Evolutionary conservation across 345 rosid genomes (phyloP).

Genomic region (Mercurialis annua): DNA sequence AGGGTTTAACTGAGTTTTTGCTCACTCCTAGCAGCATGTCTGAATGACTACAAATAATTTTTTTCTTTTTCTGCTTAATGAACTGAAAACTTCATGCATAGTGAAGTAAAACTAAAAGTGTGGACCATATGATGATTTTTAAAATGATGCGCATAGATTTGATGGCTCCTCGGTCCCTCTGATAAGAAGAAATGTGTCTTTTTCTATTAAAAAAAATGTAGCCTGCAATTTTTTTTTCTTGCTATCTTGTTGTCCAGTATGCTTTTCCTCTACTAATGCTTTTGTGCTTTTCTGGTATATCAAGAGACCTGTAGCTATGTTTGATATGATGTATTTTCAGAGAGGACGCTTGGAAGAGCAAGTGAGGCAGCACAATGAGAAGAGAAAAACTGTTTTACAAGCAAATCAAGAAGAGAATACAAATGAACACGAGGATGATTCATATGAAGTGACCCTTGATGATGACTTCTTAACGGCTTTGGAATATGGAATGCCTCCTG

Average conservation of each 20-base stretch:
- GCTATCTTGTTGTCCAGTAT: not conserved
- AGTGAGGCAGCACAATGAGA: constrained; percentile 82
- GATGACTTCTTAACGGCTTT: constrained; percentile 94
- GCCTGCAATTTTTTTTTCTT: not conserved
- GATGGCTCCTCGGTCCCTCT: no score
- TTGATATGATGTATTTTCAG: constrained; percentile 34
- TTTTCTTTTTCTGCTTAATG: no score
- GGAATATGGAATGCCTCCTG: constrained; percentile 99
- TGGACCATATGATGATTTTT: no score
- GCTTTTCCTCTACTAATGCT: not conserved
- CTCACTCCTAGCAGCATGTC: not conserved
- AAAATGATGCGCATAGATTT: no score
- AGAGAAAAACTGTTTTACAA: constrained; percentile 47
- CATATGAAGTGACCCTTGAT: constrained; percentile 83
- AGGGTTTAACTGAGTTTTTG: no score
- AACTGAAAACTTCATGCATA: no score
- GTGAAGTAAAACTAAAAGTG: no score
- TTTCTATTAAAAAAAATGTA: no score
- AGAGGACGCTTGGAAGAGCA: constrained; percentile 90
- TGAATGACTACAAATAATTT: no score
- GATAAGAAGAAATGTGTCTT: no score
- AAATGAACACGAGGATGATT: constrained; percentile 54
- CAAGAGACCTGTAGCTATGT: not conserved
- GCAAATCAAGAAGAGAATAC: constrained; percentile 28
- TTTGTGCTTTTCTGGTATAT: not conserved